Evolutionary conservation across 495 filamentous ascomycete species (phyloP), one percentile per base, ranked within the genome.

Genomic region (Echria macrotheca): DNA sequence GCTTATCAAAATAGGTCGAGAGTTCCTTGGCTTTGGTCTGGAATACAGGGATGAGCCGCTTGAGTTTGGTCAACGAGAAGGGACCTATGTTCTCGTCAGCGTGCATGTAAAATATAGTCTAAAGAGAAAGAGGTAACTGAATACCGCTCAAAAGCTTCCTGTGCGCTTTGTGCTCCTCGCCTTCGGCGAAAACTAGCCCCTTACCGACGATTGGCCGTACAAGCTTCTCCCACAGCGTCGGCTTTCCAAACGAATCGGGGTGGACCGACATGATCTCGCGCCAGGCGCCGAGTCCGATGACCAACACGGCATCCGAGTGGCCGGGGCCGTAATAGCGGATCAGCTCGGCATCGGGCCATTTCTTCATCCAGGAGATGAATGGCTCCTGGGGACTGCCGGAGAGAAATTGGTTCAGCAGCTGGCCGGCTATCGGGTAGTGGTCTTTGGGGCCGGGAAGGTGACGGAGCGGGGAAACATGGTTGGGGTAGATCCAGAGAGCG

Each of bases 161-260:
- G 15, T 46, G 44, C 28, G 7, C 22, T 31, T 36, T 46, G 10
- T 46, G 44, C 44, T 46, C 29, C 15, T 46, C 44, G 29, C 44
- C 44, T 31, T 46, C 44, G 12, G 44, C 44, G 24, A 46, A 33
- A 2, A 21, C 44, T 11, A 46, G 6, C 0, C 44, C 44, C 3
- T 21, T 15, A 10, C 44, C 44, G 18, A 46, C 44, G 9, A 46
- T n/a, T 12, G 17, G 15, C 1, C 15, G 10, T 7, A 36, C 17
- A 1, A 46, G 29, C 15, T 24, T 25, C 3, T n/a, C 15, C 18
- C 18, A 46, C 10, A 46, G 24, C 12, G 29, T 14, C 15, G 44
- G 44, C 44, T 46, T 46, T 18, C n/a, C 22, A 28, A 46, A 46
- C 28, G 44, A 46, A 31, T 46, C 35, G 14, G 11, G n/a, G 10